Conservation (phyloP, 805 yeast genomes). For the Pichia kluyveri region DNA sequence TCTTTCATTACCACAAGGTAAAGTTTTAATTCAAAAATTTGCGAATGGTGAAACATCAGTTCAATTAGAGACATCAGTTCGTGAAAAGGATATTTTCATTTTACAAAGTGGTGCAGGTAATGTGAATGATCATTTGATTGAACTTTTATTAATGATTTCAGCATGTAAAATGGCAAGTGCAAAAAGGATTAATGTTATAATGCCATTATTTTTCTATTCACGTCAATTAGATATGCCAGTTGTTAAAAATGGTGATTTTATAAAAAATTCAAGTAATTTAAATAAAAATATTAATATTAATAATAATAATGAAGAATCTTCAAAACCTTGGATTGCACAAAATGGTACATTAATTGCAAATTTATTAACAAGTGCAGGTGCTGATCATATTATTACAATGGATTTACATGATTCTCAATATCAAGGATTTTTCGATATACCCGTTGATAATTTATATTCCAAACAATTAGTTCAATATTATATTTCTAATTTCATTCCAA, state of each 20-base stretch:
- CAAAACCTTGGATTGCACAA: conserved; percentile 93
- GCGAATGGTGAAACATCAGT: conserved; percentile 94
- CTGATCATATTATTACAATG: conserved; percentile 95
- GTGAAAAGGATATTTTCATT: conserved; percentile 93
- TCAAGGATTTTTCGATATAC: conserved; percentile 94
- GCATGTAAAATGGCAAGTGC: conserved; percentile 93
- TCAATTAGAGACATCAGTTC: conserved; percentile 75
- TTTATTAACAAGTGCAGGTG: conserved; percentile 83
- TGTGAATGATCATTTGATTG: conserved; percentile 81
- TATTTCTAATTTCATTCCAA: conserved; percentile 67
- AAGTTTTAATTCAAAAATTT: conserved; percentile 53
- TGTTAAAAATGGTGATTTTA: conserved; percentile 53
- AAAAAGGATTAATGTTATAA: conserved; percentile 76
- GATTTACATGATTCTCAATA: conserved; percentile 97
- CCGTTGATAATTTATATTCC: conserved; percentile 89
- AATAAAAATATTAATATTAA: neutral
- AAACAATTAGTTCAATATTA: conserved; percentile 83
- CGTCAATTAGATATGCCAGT: conserved; percentile 94
- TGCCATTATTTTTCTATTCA: conserved; percentile 91
- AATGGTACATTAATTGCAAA: conserved; percentile 89
- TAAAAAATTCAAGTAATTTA: conserved; percentile 8
- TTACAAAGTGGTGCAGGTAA: conserved; percentile 82
- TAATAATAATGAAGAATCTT: conserved; percentile 16
- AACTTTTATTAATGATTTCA: conserved; percentile 72
- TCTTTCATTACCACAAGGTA: conserved; percentile 65